Evolutionary conservation across 2,329 filamentous ascomycete genomes (phyloP).

Genomic region (Pestalotiopsis fici): DNA sequence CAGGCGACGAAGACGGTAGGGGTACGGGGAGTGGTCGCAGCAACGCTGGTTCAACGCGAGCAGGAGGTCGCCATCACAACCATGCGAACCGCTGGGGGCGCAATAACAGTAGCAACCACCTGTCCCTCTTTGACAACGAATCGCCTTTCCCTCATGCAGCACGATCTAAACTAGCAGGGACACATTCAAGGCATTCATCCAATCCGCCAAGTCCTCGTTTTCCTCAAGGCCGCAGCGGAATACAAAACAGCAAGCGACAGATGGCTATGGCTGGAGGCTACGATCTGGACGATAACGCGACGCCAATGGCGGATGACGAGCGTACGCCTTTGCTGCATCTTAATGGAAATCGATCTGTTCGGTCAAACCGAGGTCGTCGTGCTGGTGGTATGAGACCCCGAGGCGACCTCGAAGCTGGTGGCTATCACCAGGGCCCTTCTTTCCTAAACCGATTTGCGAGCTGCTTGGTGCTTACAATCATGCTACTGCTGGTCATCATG

Average conservation of each 20-base stretch:
- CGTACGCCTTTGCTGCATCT: conserved; percentile 73
- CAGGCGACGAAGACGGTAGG: conserved; percentile 69
- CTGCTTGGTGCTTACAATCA: conserved; percentile 79
- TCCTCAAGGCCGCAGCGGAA: conserved; percentile 23
- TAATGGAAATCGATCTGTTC: conserved; percentile 45
- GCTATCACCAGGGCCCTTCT: conserved; percentile 63
- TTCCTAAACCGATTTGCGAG: conserved; percentile 77
- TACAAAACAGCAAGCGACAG: conserved; percentile 48
- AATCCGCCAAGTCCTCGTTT: conserved; percentile 71
- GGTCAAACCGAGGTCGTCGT: conserved; percentile 57
- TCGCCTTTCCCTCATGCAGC: conserved; percentile 74
- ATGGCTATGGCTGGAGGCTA: conserved; percentile 65
- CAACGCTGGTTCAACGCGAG: conserved; percentile 62
- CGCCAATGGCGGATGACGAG: conserved; percentile 80
- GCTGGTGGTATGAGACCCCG: conserved; percentile 58
- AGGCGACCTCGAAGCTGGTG: conserved; percentile 65
- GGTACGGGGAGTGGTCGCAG: conserved; percentile 55
- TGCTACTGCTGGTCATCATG: conserved; percentile 80
- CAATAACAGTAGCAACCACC: conserved; percentile 64
- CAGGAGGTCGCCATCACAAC: conserved; percentile 76
- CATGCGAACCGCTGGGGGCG: conserved; percentile 74
- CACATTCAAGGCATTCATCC: conserved; percentile 59
- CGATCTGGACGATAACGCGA: conserved; percentile 78
- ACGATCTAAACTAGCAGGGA: conserved; percentile 62
- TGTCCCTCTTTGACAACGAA: conserved; percentile 75